Percentiles rank a stretch among this genome's conserved stretches.
Evolutionary conservation across 2,329 filamentous ascomycete genomes (phyloP).

Genomic region (Apiospora rasikravindrae): DNA sequence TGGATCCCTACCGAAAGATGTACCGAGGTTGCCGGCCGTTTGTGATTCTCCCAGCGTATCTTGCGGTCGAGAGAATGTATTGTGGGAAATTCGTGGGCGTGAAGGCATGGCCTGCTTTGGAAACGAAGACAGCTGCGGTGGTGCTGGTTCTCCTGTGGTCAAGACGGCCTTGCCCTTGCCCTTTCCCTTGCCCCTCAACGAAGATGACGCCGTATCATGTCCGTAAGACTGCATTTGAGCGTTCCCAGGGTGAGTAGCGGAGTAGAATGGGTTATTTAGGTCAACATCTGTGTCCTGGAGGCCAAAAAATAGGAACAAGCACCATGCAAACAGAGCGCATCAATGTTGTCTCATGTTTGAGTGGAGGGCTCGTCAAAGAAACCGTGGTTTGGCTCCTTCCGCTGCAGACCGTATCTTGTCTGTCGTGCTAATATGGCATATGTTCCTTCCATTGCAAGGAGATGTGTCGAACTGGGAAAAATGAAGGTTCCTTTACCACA

Average conservation of each 20-base stretch:
- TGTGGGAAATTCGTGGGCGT: slow-evolving; percentile 19
- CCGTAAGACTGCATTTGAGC: slow-evolving; percentile 38
- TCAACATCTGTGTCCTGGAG: background rate
- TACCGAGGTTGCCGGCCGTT: slow-evolving; percentile 28
- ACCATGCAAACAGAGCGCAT: background rate
- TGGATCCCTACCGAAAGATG: slow-evolving; percentile 24
- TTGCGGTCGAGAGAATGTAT: slow-evolving; percentile 29
- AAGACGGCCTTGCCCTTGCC: slow-evolving; percentile 27
- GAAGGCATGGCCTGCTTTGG: slow-evolving; percentile 19
- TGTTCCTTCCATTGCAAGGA: background rate
- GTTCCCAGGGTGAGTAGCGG: background rate
- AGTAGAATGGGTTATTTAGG: background rate
- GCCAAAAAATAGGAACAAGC: background rate
- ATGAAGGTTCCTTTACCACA: background rate
- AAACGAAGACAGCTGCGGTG: slow-evolving; percentile 24
- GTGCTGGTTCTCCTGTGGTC: slow-evolving; percentile 23
- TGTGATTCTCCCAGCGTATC: slow-evolving; percentile 22
- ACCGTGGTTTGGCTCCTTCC: slow-evolving; percentile 8
- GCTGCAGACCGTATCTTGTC: background rate
- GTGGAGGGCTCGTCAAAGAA: slow-evolving; percentile 6
- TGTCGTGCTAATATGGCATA: background rate
- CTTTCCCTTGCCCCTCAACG: slow-evolving; percentile 29
- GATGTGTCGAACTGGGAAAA: background rate
- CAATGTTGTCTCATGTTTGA: background rate
- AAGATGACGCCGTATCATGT: slow-evolving; percentile 31